Evolutionary conservation across 2,329 filamentous ascomycete species (phyloP).

Genomic region (Drechslerella dactyloides): DNA sequence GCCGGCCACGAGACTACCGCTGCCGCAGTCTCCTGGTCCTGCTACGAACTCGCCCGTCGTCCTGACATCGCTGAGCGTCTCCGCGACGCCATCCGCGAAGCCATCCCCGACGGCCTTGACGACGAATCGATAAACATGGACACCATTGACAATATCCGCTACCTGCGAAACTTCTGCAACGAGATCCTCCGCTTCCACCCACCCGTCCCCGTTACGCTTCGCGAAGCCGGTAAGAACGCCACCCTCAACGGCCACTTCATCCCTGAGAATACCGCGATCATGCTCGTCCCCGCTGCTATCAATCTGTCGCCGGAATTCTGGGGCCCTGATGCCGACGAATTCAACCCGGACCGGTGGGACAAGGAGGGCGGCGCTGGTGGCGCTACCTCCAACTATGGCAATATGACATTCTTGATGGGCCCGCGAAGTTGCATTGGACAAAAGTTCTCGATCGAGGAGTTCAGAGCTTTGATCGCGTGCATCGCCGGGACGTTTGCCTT

Average conservation of each 20-base stretch:
- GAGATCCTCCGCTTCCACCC: slow-evolving; percentile 77
- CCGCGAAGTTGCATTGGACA: slow-evolving; percentile 85
- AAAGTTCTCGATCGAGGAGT: slow-evolving; percentile 80
- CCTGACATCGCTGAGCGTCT: slow-evolving; percentile 71
- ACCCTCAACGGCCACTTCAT: slow-evolving; percentile 70
- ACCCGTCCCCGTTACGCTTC: slow-evolving; percentile 74
- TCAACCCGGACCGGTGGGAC: slow-evolving; percentile 80
- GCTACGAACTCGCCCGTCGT: slow-evolving; percentile 72
- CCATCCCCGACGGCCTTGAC: slow-evolving; percentile 63
- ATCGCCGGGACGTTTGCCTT: slow-evolving; percentile 78
- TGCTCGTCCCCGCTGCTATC: slow-evolving; percentile 70
- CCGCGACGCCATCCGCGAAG: slow-evolving; percentile 70
- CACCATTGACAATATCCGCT: slow-evolving; percentile 73
- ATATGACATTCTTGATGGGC: slow-evolving; percentile 83
- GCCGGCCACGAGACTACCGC: slow-evolving; percentile 69
- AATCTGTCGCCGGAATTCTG: slow-evolving; percentile 74
- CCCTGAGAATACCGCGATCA: slow-evolving; percentile 72
- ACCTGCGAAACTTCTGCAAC: slow-evolving; percentile 78
- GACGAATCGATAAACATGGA: slow-evolving; percentile 52
- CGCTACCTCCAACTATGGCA: slow-evolving; percentile 75
- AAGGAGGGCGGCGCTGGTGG: slow-evolving; percentile 65
- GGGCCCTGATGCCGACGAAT: slow-evolving; percentile 75
- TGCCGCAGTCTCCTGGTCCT: slow-evolving; percentile 75
- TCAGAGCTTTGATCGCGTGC: slow-evolving; percentile 79
- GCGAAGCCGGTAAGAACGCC: slow-evolving; percentile 70